Base-by-base conservation (phyloP, 1,284 basidiomycete genomes). In the Sporisorium sorghi region DNA sequence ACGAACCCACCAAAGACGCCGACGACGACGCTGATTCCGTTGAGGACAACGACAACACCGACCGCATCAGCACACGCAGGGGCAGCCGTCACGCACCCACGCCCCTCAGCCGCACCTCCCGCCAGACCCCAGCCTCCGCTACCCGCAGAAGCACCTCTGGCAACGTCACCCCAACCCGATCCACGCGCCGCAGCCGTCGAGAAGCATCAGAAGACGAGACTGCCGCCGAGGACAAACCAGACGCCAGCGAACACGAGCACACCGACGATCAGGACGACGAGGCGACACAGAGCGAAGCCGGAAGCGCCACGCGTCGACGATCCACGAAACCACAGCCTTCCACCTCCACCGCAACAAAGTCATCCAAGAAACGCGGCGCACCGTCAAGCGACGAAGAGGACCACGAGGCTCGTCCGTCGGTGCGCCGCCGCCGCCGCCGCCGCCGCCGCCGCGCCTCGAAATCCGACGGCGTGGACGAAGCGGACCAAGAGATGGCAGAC, bases 41-140 rank as follows among this genome's bases (percentile, higher is more conserved):
- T 58, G 80, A 53, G 73, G 80, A 70, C 55, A 65, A 58, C 69
- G 79, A 77, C 32, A 78, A 70, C 51, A 66, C 47, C 17, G 72
- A 73, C 46, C 67, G 77, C 28, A 55, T 64, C n/a, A 55, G 32
- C 8, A 70, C 60, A 4, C 57, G 67, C 23, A 49, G 67, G 7
- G 67, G 67, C 35, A 70, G 60, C 33, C 67, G 67, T 8, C 58
- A 70, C 39, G 67, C 61, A 9, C 61, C 67, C 9, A 63, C 60
- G 1, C 47, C 67, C 0, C 26, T 40, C 37, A 52, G 32, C 32
- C 58, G 58, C 14, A 8, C 55, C 6, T 53, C 58, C 1, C 64
- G 58, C 19, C 53, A 28, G 12, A 42, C 52, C 21, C 44, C 46
- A 9, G 21, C 44, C 7, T n/a, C n/a, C n/a, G n/a, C n/a, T n/a